phyloP scores from a whole-genome alignment of 257 asterid species.

The Anisodus tanguticus region DNA sequence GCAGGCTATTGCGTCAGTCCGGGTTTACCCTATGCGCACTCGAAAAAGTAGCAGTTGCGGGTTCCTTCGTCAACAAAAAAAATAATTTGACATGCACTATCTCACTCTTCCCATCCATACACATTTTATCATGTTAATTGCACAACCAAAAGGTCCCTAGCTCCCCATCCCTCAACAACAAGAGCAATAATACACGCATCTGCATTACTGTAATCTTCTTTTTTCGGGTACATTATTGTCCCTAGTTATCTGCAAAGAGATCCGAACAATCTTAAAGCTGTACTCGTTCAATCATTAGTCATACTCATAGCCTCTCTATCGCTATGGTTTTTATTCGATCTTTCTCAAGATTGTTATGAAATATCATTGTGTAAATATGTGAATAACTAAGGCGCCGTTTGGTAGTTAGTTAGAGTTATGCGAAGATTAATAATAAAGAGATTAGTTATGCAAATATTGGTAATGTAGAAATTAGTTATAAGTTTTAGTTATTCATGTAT shows the following conservation, averaged over 20 bases:
- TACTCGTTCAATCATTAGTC: slow-evolving; percentile 13
- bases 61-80: no score
- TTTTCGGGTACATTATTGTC: slow-evolving; percentile 3
- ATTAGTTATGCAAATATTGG: no score
- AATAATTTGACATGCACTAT: background rate
- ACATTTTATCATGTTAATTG: background rate
- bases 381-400: background rate
- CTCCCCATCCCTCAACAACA: slow-evolving; percentile 22
- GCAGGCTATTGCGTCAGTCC: no score
- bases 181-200: background rate
- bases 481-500: no score
- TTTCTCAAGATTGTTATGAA: background rate
- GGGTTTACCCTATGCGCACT: no score
- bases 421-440: no score
- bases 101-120: slow-evolving; percentile 1
- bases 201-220: background rate
- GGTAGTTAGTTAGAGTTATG: no score
- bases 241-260: slow-evolving; percentile 9
- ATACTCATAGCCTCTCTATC: background rate
- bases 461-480: no score
- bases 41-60: no score
- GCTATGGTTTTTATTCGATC: background rate
- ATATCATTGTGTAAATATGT: background rate
- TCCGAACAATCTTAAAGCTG: background rate
- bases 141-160: background rate